These are phyloP conservation scores for Rubus parviflorus DNA, from an alignment of 306 rosid species.

Conservation along the genomic window DNA sequence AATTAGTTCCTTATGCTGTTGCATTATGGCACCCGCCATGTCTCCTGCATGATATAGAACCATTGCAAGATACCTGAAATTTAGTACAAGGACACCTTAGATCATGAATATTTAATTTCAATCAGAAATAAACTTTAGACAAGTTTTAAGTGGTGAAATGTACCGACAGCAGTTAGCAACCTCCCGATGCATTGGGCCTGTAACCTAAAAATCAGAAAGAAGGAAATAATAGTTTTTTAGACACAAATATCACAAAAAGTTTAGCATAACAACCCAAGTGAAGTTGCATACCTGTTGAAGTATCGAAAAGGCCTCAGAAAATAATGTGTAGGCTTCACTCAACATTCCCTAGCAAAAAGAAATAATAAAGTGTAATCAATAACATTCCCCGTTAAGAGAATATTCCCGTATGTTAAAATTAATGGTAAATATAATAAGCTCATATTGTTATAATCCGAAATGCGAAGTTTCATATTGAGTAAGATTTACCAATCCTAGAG, in stretches of 20 bases:
- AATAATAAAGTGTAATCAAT: neutral
- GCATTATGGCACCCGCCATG: constrained; percentile 96
- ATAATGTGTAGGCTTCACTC: constrained; percentile 91
- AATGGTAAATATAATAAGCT: neutral
- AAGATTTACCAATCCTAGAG: neutral
- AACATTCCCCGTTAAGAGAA: neutral
- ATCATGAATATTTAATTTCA: neutral
- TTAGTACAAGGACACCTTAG: constrained; percentile 8
- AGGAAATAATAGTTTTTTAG: constrained; percentile 8
- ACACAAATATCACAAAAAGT: neutral
- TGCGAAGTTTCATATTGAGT: neutral
- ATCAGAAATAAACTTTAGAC: constrained; percentile 17
- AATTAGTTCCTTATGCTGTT: constrained; percentile 93
- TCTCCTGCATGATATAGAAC: constrained; percentile 99
- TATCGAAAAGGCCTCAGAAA: constrained; percentile 94
- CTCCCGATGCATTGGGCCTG: constrained; percentile 98
- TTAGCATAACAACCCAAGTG: constrained; percentile 20
- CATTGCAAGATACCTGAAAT: constrained; percentile 98
- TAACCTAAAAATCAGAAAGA: constrained; percentile 59
- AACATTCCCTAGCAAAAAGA: constrained; percentile 81
- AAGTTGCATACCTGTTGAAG: constrained; percentile 79
- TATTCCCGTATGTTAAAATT: neutral
- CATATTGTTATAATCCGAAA: neutral
- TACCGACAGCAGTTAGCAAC: constrained; percentile 99
- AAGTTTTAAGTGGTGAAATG: neutral